Evolutionary conservation across 164 flowering plant species (phyloP), one percentile per base, ranked within the genome.

Genomic region (Magnolia officinalis): DNA sequence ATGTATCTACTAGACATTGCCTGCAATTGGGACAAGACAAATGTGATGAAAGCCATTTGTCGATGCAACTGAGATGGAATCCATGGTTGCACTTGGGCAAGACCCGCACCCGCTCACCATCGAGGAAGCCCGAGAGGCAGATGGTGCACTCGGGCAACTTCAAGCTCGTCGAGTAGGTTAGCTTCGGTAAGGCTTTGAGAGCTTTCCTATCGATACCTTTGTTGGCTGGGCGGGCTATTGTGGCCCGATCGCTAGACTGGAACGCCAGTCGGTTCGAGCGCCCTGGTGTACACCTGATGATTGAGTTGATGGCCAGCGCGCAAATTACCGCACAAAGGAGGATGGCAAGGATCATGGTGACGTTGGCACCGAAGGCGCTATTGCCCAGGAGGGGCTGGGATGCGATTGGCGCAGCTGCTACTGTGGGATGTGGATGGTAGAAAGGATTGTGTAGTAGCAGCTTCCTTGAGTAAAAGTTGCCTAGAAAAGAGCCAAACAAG

Each of bases 21-120:
- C 97, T 80, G 77, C 98, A 94, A 13, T 90, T 91, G 0, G 98
- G 98, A 80, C 98, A 94, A 0, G 98, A 94, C 0, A 96, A 89
- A 80, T 91, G 93, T 0, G 93, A 86, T 14, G 71, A 82, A 1
- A 94, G 86, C 97, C 98, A 94, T 76, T 81, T 90, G 64, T 94
- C 97, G 9, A 94, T 92, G 78, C 98, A 94, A 3, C 83, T 82
- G 58, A 86, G 82, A 59, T 93, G 98, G 78, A 94, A 94, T 0
- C 97, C 94, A 75, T 94, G 98, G 83, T 86, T 76, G 80, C 97
- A 94, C 81, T 85, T 91, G 19, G 98, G 98, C 70, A 94, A 73
- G 5, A 94, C 78, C 76, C 88, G 79, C 4, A 94, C 49, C 0
- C 79, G 74, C 14, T 94, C 98, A 0, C 97, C 94, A 0, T 78